Evolutionary conservation across 108 stramenopile species (phyloP).

Genomic region (Conticribra weissflogii): DNA sequence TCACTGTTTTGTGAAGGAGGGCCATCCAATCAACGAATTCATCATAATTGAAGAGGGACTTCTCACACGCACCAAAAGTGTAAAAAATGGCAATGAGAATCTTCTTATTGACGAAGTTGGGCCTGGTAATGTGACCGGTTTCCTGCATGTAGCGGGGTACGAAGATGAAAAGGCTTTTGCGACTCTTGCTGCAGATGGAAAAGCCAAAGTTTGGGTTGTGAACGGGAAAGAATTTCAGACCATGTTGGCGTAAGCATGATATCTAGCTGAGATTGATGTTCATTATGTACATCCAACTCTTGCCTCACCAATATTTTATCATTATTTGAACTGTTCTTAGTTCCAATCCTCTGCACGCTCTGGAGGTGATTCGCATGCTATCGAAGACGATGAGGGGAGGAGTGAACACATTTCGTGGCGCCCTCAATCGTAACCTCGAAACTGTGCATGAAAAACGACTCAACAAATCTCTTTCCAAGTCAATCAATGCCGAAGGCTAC

Average conservation of each 20-base stretch:
- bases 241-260: constrained; percentile 20
- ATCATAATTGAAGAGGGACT: constrained; percentile 56
- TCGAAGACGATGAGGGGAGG: constrained; percentile 14
- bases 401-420: constrained; percentile 27
- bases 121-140: constrained; percentile 39
- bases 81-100: constrained; percentile 1
- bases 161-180: constrained; percentile 46
- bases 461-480: background rate
- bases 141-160: constrained; percentile 54
- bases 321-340: background rate
- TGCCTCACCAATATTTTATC: background rate
- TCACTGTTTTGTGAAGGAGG: constrained; percentile 65
- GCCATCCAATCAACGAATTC: constrained; percentile 36
- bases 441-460: constrained; percentile 8
- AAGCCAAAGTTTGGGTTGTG: constrained; percentile 54
- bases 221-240: constrained; percentile 41
- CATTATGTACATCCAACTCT: background rate
- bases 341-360: constrained; percentile 1
- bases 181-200: constrained; percentile 43
- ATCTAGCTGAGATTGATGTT: constrained; percentile 1
- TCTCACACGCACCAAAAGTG: constrained; percentile 51
- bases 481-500: background rate
- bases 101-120: constrained; percentile 18
- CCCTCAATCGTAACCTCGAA: constrained; percentile 18
- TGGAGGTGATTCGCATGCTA: constrained; percentile 11